Base-by-base conservation (phyloP, 2,329 filamentous ascomycete species). In the Fusarium denticulatum region DNA sequence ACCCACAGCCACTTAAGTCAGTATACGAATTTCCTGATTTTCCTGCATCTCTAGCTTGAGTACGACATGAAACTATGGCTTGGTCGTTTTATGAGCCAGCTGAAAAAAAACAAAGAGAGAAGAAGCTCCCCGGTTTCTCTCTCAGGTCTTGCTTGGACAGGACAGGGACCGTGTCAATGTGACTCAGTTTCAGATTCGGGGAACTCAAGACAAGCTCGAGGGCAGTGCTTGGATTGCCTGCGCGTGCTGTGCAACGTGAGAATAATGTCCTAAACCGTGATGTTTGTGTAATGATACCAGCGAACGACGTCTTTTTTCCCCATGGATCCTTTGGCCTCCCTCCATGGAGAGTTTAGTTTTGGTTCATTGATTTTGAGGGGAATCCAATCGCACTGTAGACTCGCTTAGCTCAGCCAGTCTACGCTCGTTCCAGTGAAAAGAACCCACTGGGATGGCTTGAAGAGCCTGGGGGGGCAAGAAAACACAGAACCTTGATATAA, bases 331-430 rank as follows among this genome's bases (percentile, higher is more conserved):
- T 55, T 42, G 28, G 37, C 11, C 8, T 22, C 18, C 5, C 26
- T 30, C 6, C 45, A n/a, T n/a, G 39, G 30, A 24, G 30, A 43
- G 40, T 18, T 18, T 10, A 28, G 53, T 50, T 55, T 58, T 24
- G 16, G n/a, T 30, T 26, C 12, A 39, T 30, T 26, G 18, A 24
- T 26, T 26, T 24, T n/a, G 26, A 24, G 14, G 20, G 16, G 24
- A 20, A 9, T 20, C 36, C 16, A 24, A 47, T 40, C 61, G 71
- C 71, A 73, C 71, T 74, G 71, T 73, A 36, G 32, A 42, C 59
- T 73, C 71, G 71, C 71, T 73, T 74, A 72, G 71, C 71, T 73
- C 71, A 72, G 67, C 71, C 67, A 73, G 70, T 73, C 53, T 47
- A 49, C 46, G 67, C 67, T 67, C 66, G 47, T 56, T 58, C 28